Base-by-base conservation (phyloP, 371 early-diverging fungal genomes). In the Mortierella sp. region DNA sequence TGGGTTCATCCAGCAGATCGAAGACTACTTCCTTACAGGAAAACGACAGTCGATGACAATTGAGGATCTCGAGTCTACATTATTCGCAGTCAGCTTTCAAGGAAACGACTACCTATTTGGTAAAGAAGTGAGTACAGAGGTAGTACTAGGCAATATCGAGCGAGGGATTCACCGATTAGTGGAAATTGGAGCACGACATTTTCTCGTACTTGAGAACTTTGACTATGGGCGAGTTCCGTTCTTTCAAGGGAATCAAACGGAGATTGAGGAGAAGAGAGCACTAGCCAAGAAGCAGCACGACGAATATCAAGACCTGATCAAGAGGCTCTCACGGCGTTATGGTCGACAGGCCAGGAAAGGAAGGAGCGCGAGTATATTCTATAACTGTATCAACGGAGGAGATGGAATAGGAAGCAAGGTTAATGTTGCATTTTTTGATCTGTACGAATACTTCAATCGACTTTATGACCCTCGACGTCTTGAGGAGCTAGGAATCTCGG, bases 1-100 rank as follows among this genome's bases (percentile, higher is more conserved):
- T 62, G 78, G 78, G n/a, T 78, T 78, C 34, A 60, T 72, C 19
- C 78, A 78, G 34, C 78, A 78, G 51, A 68, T 78, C 58, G 64
- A 72, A 19, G 31, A 54, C 1, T 29, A 56, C 6, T 75, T 68
- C 42, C 49, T 68, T 10, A 53, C 54, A 7, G 34, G 40, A 26
- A 23, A 28, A 26, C 29, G 47, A 35, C 35, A 49, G 51, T 23
- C 37, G 17, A 26, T 23, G 28, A 34, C 70, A 10, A 61, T 29
- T 2, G 29, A 35, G 8, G 53, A 26, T 13, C 17, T 59, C 32
- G 58, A 61, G 5, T 60, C 76, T 13, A 71, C 78, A 7, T 22
- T 78, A 12, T 78, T 68, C 23, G 62, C 56, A 26, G 59, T 78
- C 35, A 64, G 42, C 28, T 68, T 53, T 53, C 75, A 79, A 42